phyloP scores from a whole-genome alignment of 345 rosid genomes.

The Balakata baccata region DNA sequence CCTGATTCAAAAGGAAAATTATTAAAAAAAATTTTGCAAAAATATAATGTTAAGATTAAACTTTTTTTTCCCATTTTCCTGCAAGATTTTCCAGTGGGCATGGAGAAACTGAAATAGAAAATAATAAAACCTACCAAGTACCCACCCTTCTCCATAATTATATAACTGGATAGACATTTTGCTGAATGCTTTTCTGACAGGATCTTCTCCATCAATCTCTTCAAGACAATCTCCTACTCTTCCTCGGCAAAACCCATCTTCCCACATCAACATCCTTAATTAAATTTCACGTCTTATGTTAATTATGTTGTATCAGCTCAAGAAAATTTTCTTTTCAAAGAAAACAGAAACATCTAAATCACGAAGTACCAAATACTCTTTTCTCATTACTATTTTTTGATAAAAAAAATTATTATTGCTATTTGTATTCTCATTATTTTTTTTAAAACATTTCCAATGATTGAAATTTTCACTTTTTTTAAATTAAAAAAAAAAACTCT shows the following conservation, averaged over 20 bases:
- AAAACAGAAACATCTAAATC: background rate
- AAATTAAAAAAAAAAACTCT: too few species aligned
- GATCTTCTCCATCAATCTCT: conserved; percentile 87
- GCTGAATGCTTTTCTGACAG: conserved; percentile 97
- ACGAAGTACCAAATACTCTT: conserved; percentile 17
- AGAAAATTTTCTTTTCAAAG: background rate
- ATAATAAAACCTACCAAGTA: conserved; percentile 81
- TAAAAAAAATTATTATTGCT: background rate
- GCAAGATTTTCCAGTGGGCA: background rate
- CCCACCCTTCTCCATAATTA: conserved; percentile 99
- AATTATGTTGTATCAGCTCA: background rate
- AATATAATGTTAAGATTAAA: background rate
- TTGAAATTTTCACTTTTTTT: too few species aligned
- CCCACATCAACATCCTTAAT: conserved; percentile 99
- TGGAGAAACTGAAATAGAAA: conserved; percentile 6
- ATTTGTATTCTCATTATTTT: background rate
- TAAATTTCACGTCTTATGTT: background rate
- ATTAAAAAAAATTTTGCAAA: conserved; percentile 3
- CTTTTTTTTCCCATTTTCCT: background rate
- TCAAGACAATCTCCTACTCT: conserved; percentile 72
- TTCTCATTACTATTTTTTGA: background rate
- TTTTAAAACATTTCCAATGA: too few species aligned
- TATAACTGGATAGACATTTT: conserved; percentile 99
- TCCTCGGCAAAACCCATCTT: conserved; percentile 95
- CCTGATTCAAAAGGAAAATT: conserved; percentile 36